Conservation (phyloP, 176 grass and related monocot species). For the Triticum turgidum region DNA sequence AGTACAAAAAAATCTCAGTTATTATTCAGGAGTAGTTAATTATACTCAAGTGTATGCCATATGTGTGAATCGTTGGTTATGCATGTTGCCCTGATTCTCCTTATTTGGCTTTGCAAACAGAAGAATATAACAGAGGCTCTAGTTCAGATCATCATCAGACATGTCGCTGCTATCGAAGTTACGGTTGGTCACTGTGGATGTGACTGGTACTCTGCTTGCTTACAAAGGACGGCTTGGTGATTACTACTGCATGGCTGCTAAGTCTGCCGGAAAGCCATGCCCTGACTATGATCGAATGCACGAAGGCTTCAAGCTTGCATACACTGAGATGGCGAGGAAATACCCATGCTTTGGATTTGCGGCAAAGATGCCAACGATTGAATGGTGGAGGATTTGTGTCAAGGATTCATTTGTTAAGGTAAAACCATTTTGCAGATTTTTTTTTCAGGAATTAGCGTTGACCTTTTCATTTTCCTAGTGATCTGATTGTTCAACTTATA, state of each 20-base stretch:
- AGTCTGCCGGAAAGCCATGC: conserved; percentile 78
- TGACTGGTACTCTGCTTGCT: conserved; percentile 91
- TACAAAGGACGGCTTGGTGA: conserved; percentile 98
- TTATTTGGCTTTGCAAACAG: conserved; percentile 4
- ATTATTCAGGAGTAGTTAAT: not conserved
- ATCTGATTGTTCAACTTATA: conserved; percentile 9
- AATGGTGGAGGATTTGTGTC: conserved; percentile 92
- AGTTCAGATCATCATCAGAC: conserved; percentile 2
- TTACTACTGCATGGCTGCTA: conserved; percentile 99
- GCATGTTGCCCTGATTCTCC: not conserved
- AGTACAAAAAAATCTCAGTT: not conserved
- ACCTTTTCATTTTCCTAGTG: not conserved
- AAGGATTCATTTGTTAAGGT: conserved; percentile 90
- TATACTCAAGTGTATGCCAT: not conserved
- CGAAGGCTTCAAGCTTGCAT: conserved; percentile 89
- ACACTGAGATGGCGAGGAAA: conserved; percentile 73
- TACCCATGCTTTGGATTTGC: conserved; percentile 90
- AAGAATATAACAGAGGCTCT: conserved; percentile 8
- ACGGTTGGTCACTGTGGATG: conserved; percentile 82
- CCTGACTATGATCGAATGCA: conserved; percentile 96
- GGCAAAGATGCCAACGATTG: conserved; percentile 75
- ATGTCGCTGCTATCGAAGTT: conserved; percentile 87
- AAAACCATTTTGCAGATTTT: not conserved
- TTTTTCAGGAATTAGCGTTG: not conserved
- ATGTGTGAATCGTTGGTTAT: not conserved